Conservation (phyloP, 202 grass and related monocot species). For the Musa balbisiana region DNA sequence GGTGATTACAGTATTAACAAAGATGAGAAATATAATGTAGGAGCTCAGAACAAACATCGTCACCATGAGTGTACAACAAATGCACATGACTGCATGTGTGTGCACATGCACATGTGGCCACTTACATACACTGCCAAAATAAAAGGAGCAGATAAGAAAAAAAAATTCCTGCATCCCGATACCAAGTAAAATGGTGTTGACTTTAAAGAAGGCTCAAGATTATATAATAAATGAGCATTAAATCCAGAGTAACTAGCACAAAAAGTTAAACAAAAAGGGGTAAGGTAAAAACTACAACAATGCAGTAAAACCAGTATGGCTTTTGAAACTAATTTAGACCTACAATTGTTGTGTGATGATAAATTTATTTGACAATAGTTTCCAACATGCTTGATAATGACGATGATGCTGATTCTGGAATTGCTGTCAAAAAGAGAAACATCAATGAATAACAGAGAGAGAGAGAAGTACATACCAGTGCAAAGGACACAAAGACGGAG, state of each 20-base stretch:
- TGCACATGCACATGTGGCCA: no score
- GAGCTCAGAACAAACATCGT: not conserved
- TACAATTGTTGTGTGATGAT: not conserved
- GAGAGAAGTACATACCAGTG: conserved; percentile 40
- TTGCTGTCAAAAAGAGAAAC: not conserved
- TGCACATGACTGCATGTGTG: no score
- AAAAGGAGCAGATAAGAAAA: no score
- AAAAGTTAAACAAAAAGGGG: no score
- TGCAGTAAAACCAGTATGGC: not conserved
- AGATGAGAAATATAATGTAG: not conserved
- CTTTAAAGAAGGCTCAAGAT: no score
- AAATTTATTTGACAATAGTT: not conserved
- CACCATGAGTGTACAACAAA: no score
- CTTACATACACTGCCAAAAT: no score
- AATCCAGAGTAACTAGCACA: no score
- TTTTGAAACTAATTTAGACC: not conserved
- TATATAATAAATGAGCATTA: no score
- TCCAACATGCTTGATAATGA: not conserved
- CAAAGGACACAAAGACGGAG: conserved; percentile 77
- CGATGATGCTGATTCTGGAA: not conserved
- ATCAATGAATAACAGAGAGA: not conserved
- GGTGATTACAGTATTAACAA: not conserved
- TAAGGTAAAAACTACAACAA: not conserved
- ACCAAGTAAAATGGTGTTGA: no score
- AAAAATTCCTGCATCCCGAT: no score